Evolutionary conservation across 345 rosid species (phyloP).

Genomic region (Citrus reticulata): DNA sequence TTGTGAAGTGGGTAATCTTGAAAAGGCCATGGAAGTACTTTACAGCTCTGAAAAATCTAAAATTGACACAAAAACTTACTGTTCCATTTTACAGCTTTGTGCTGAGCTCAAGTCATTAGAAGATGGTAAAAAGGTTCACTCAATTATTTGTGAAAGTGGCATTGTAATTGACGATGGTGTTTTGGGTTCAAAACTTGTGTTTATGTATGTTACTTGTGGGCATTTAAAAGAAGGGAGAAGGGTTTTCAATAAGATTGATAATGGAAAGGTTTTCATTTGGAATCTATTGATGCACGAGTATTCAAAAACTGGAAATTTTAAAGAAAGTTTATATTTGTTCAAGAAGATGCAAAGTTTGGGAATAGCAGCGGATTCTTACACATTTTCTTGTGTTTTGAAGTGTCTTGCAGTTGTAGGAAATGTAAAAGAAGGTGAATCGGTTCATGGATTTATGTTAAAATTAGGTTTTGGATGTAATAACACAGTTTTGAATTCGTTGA

Average conservation of each 20-base stretch:
- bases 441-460: slow-evolving; percentile 52
- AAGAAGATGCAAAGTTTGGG: slow-evolving; percentile 46
- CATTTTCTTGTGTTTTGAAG: slow-evolving; percentile 58
- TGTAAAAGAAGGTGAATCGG: slow-evolving; percentile 46
- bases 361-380: slow-evolving; percentile 39
- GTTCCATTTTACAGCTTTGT: slow-evolving; percentile 58
- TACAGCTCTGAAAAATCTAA: slow-evolving; percentile 23
- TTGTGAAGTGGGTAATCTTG: slow-evolving; percentile 42
- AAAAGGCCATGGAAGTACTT: slow-evolving; percentile 42
- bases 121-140: slow-evolving; percentile 49
- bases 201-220: slow-evolving; percentile 68
- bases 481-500: slow-evolving; percentile 48
- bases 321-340: slow-evolving; percentile 40
- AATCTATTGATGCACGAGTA: slow-evolving; percentile 55
- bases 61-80: slow-evolving; percentile 41
- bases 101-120: slow-evolving; percentile 45
- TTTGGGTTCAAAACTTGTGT: slow-evolving; percentile 62
- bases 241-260: slow-evolving; percentile 38
- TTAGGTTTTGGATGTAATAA: slow-evolving; percentile 39
- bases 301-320: slow-evolving; percentile 45
- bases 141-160: slow-evolving; percentile 35
- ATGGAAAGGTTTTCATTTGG: slow-evolving; percentile 65
- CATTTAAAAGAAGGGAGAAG: slow-evolving; percentile 46
- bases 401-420: slow-evolving; percentile 42
- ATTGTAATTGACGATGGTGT: slow-evolving; percentile 38